Evolutionary conservation across 2,329 filamentous ascomycete species (phyloP), one percentile per base, ranked within the genome.

Genomic region (Arachnomyces sp.): DNA sequence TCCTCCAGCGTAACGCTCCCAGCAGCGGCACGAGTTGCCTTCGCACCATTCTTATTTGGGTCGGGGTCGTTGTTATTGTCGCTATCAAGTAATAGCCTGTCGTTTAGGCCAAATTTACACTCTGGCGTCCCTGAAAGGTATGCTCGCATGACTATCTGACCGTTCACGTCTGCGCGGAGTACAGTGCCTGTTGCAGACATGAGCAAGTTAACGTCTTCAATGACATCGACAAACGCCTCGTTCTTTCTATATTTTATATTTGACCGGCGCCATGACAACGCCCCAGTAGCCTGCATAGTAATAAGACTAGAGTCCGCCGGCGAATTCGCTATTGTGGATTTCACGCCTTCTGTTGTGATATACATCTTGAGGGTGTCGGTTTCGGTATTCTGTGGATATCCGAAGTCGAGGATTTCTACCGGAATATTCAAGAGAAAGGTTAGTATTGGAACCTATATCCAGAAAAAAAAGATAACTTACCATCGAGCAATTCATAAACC

Each of bases 201-300:
- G 57, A 98, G 82, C 44, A 98, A 77, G 65, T 98, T 98, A 56
- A 98, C 90, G 59, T 98, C 92, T 66, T 98, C 92, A 57, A 98
- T 98, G 13, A 98, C 92, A 65, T 98, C 92, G 52, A 98, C 92
- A 58, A 98, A 98, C 25, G 92, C 92, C 66, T 98, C 92, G 69
- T 98, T 98, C 71, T 98, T 98, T 63, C 92, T 85, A 69, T 98
- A 98, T 61, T 95, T 95, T 66, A 98, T 92, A 63, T 96, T 90
- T 44, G 90, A 86, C 59, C 94, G 86, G 53, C 93, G 80, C 92
- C 93, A 98, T 34, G 92, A 96, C 31, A 95, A 75, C 4, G 92
- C 92, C 31, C 93, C 92, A 0, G 92, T 98, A 9, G 92, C 93
- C 71, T 98, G 92, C 89, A 96, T 95, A 17, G 92, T 98, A 65